Conservation (phyloP, 352 stramenopile species). For the Globisporangium emineosum region DNA sequence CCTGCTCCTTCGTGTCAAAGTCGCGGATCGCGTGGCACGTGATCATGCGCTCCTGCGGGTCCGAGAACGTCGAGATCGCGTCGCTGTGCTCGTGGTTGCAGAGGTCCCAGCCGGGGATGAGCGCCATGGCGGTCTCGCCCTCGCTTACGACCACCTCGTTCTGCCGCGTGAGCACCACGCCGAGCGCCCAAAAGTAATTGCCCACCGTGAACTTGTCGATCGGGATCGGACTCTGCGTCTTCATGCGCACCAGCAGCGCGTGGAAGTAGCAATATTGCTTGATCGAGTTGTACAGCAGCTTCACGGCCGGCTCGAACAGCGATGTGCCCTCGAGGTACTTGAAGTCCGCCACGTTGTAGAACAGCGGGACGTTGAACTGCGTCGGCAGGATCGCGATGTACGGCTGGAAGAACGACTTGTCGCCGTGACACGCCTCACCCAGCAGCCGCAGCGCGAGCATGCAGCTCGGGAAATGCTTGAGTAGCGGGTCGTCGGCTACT, state of each 20-base stretch:
- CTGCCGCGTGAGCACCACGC: constrained; percentile 58
- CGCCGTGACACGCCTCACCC: constrained; percentile 24
- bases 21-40: constrained; percentile 36
- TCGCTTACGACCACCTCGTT: constrained; percentile 39
- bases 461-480: constrained; percentile 39
- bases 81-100: constrained; percentile 58
- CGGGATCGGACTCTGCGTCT: constrained; percentile 24
- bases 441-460: constrained; percentile 42
- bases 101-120: constrained; percentile 65
- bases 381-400: constrained; percentile 47
- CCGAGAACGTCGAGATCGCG: constrained; percentile 40
- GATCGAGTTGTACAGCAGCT: constrained; percentile 56
- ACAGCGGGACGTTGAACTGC: constrained; percentile 45
- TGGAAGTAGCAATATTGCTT: constrained; percentile 59
- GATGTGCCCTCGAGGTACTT: constrained; percentile 33
- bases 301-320: constrained; percentile 36
- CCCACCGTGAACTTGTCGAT: constrained; percentile 37
- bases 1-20: constrained; percentile 35
- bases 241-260: constrained; percentile 22
- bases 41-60: constrained; percentile 28
- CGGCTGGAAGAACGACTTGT: constrained; percentile 31
- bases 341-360: constrained; percentile 45
- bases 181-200: constrained; percentile 56
- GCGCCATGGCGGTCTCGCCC: constrained; percentile 29
- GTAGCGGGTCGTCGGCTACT: constrained; percentile 30